Percentiles rank a stretch among this genome's conserved stretches.
Conservation (phyloP, 768 basidiomycete species). For the Coprinopsis sp. region DNA sequence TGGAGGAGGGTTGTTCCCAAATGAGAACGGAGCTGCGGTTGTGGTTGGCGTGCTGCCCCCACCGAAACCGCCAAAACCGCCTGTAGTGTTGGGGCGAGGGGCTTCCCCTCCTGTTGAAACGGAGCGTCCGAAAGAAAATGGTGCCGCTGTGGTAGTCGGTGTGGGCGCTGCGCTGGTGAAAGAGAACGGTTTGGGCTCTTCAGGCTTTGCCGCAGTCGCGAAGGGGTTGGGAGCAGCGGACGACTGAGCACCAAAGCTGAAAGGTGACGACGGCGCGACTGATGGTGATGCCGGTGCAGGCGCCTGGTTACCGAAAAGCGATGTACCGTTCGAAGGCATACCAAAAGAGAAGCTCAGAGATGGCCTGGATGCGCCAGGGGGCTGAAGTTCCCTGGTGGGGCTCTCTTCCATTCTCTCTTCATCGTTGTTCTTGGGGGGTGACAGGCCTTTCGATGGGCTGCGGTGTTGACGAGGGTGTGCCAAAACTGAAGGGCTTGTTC, state of each 20-base stretch:
- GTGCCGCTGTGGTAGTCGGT: constrained; percentile 22
- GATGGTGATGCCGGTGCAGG: constrained; percentile 16
- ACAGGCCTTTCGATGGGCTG: constrained; percentile 41
- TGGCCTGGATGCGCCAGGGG: constrained; percentile 37
- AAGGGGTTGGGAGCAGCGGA: constrained; percentile 44
- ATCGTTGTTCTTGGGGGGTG: constrained; percentile 61
- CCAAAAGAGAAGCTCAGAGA: constrained; percentile 48
- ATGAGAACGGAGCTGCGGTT: constrained; percentile 33
- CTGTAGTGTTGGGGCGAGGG: constrained; percentile 11
- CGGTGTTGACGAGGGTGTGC: constrained; percentile 28
- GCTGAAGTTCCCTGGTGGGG: constrained; percentile 58
- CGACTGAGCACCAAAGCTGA: constrained; percentile 41
- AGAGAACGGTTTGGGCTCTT: constrained; percentile 41
- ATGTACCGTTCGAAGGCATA: constrained; percentile 16
- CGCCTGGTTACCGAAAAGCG: constrained; percentile 28
- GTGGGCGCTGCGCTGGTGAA: constrained; percentile 42
- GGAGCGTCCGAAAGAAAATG: constrained; percentile 9
- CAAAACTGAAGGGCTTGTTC: constrained; percentile 54
- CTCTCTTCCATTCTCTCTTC: constrained; percentile 82
- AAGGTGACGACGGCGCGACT: constrained; percentile 24
- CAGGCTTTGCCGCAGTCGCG: constrained; percentile 39
- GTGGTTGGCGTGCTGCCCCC: constrained; percentile 33
- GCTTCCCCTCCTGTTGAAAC: constrained; percentile 4
- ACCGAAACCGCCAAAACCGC: constrained; percentile 49
- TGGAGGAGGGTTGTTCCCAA: constrained; percentile 27